Evolutionary conservation across 345 rosid genomes (phyloP), one percentile per base, ranked within the genome.

Genomic region (Murraya paniculata): DNA sequence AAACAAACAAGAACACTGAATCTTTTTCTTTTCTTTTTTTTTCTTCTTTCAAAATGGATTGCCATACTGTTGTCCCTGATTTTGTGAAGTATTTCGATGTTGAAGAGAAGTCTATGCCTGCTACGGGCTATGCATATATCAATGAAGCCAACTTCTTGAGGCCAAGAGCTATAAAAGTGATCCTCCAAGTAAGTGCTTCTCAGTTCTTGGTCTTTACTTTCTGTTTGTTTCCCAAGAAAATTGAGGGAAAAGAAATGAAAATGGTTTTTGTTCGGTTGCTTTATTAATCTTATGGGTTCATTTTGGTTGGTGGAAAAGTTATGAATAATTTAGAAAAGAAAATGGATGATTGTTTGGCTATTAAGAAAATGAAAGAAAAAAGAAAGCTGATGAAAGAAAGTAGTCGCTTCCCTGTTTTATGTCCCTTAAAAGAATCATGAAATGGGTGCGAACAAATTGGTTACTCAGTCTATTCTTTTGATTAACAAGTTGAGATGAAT

Each of bases 301-400:
- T 35, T 38, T n/a, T 59, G 66, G 31, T 3, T 58, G 24, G 24
- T 58, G 7, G 19, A 36, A 73, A 73, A 73, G 16, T 45, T 13
- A 45, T 13, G 50, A 45, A 45, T 13, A 45, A 45, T 45, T 45
- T 6, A 58, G 18, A 4, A 3, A 18, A 53, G 2, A 53, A 53
- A 53, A 19, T 5, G 21, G 22, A 18, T 4, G 57, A 5, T 16
- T 35, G 65, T 35, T 72, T 72, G 53, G 50, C 58, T 33, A 25
- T 16, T 7, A 30, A 59, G 68, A 73, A 73, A 73, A 59, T 73
- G 28, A 30, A 22, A 55, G 61, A 71, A 71, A 69, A 24, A 22
- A 58, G 22, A 53, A 50, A 53, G 22, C 57, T 16, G n/a, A 18
- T 7, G 38, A 62, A 28, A 27, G 66, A 62, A 62, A 22, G 28